A percentile compares a stretch with the other conserved stretches of the same genome.
Conservation (phyloP, 2,329 filamentous ascomycete species). For the Ophiostoma pallidulum region DNA sequence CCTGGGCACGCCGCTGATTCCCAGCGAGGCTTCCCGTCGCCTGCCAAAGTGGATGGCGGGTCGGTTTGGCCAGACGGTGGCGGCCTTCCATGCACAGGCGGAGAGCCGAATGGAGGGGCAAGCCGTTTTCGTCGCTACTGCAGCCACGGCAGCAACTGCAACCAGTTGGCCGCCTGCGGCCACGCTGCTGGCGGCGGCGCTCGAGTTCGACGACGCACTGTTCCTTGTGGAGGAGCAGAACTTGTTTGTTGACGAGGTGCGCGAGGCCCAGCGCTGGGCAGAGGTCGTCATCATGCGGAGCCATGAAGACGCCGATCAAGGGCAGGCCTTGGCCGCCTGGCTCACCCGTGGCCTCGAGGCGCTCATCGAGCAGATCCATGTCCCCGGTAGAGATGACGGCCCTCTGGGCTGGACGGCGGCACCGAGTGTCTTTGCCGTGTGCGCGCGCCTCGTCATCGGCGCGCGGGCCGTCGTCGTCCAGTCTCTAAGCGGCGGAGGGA, state of each 20-base stretch:
- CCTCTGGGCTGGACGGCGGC: constrained; percentile 65
- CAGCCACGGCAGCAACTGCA: constrained; percentile 12
- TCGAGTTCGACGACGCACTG: constrained; percentile 54
- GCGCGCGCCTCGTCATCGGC: constrained; percentile 36
- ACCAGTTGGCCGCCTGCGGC: constrained; percentile 24
- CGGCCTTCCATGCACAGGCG: constrained; percentile 31
- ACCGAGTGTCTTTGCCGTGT: constrained; percentile 56
- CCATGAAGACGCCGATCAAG: constrained; percentile 12
- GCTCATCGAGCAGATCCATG: constrained; percentile 26
- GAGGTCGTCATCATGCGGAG: constrained; percentile 32
- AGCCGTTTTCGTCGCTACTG: background rate
- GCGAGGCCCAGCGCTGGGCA: constrained; percentile 64
- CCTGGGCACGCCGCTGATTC: constrained; percentile 33
- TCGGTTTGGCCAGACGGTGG: constrained; percentile 23
- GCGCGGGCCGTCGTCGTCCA: constrained; percentile 29
- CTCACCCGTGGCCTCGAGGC: constrained; percentile 37
- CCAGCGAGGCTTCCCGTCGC: constrained; percentile 36
- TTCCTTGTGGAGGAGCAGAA: constrained; percentile 92
- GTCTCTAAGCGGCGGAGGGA: background rate
- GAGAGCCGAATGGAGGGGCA: constrained; percentile 33
- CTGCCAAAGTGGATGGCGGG: constrained; percentile 35
- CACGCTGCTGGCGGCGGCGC: constrained; percentile 33
- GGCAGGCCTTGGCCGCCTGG: constrained; percentile 40
- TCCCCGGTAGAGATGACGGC: constrained; percentile 42
- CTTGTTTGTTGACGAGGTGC: constrained; percentile 75